Evolutionary conservation across 139 green algal species (phyloP).

Genomic region (Ettlia oleoabundans): DNA sequence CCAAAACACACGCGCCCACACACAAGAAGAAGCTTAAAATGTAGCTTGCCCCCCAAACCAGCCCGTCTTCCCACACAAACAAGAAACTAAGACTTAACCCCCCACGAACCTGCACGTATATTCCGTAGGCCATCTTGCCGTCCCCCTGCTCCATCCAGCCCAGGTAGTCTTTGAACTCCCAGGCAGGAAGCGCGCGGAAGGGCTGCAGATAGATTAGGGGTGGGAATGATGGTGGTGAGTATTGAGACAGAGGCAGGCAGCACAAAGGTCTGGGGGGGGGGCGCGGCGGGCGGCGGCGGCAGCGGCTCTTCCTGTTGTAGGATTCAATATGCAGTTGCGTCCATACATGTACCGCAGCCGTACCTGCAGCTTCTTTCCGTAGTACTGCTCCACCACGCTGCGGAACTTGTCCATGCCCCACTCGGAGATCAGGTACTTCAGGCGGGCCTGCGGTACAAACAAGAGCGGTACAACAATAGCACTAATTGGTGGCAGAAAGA

Average conservation of each 20-base stretch:
- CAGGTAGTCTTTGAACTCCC: constrained; percentile 96
- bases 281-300: background rate
- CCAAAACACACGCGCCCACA: too few relatives aligned
- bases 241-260: background rate
- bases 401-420: constrained; percentile 98
- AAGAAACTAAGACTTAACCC: background rate
- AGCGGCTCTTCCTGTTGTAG: background rate
- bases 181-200: constrained; percentile 89
- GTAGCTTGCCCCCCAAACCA: background rate
- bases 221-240: background rate
- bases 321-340: too few relatives aligned
- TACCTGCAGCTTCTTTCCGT: constrained; percentile 93
- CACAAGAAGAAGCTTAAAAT: too few relatives aligned
- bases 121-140: constrained; percentile 88
- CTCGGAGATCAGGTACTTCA: constrained; percentile 98
- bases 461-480: too few relatives aligned
- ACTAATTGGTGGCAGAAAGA: too few relatives aligned
- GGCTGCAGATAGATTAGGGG: constrained; percentile 10
- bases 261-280: background rate
- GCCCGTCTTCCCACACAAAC: background rate
- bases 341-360: too few relatives aligned
- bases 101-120: constrained; percentile 82
- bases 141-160: constrained; percentile 97
- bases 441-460: constrained; percentile 70
- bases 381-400: constrained; percentile 95